Conservation (phyloP, 176 grass and related monocot genomes). For the Paspalum notatum region DNA sequence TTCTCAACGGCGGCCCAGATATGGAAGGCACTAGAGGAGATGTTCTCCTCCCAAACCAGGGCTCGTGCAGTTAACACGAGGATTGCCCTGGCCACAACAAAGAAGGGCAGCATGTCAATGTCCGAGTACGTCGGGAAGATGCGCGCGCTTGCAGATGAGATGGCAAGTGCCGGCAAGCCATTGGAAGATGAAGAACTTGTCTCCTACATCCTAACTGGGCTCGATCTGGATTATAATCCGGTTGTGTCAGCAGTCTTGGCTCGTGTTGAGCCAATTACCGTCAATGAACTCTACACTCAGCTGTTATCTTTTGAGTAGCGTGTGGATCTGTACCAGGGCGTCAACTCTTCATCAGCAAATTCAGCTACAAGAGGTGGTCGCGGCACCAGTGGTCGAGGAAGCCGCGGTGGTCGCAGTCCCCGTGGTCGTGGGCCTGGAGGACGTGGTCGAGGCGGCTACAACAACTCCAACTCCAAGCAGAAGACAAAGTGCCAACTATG, state of each 20-base stretch:
- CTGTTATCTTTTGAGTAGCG: neutral
- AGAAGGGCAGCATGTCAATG: neutral
- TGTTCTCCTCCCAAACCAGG: neutral
- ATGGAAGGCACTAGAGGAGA: neutral
- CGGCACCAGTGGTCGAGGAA: too few relatives aligned
- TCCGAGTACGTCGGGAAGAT: neutral
- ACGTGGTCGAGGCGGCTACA: too few relatives aligned
- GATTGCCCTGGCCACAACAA: neutral
- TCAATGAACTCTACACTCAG: neutral
- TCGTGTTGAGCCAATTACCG: neutral
- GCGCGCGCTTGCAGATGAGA: neutral
- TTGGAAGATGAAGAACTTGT: neutral
- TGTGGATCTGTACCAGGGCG: neutral
- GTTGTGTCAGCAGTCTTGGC: neutral
- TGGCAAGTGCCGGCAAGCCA: neutral
- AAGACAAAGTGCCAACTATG: too few relatives aligned
- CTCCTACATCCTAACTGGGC: neutral
- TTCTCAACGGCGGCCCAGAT: neutral
- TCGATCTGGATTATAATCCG: neutral
- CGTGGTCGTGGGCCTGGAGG: too few relatives aligned
- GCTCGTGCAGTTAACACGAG: neutral
- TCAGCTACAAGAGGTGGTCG: too few relatives aligned
- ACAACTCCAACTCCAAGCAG: too few relatives aligned
- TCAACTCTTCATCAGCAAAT: too few relatives aligned
- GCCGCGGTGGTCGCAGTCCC: too few relatives aligned